Conservation (phyloP, 2,329 filamentous ascomycete genomes). For the Fusarium sp. region DNA sequence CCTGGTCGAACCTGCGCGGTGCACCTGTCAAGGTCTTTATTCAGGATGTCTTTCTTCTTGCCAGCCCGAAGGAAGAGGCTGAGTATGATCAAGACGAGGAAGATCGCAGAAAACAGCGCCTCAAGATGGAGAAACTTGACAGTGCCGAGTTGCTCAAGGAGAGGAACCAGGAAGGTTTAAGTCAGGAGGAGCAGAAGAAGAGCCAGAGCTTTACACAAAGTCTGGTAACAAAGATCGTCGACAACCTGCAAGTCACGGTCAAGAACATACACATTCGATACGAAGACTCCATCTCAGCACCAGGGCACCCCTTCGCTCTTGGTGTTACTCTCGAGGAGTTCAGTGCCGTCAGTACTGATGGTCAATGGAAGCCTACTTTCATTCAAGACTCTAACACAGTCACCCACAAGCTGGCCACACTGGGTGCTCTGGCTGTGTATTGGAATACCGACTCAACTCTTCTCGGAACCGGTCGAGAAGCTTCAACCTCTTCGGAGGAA, state of each 20-base stretch:
- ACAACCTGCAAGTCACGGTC: constrained; percentile 96
- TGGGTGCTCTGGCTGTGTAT: constrained; percentile 92
- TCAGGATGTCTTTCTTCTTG: constrained; percentile 95
- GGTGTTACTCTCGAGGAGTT: constrained; percentile 95
- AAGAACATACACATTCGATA: constrained; percentile 99
- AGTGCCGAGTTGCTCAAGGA: constrained; percentile 96
- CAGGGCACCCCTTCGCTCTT: constrained; percentile 93
- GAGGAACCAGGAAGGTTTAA: constrained; percentile 90
- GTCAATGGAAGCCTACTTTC: constrained; percentile 94
- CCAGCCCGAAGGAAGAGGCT: constrained; percentile 94
- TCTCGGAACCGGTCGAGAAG: constrained; percentile 83
- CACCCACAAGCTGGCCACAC: constrained; percentile 92
- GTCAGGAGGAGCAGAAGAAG: constrained; percentile 94
- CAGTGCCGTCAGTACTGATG: constrained; percentile 95
- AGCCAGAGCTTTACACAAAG: constrained; percentile 98
- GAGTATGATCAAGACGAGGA: constrained; percentile 95
- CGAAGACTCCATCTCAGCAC: constrained; percentile 95
- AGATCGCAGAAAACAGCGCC: constrained; percentile 82
- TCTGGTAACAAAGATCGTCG: constrained; percentile 94
- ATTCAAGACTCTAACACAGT: constrained; percentile 86
- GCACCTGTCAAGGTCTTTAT: constrained; percentile 96
- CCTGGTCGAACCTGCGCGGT: constrained; percentile 96
- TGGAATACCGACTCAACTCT: constrained; percentile 96
- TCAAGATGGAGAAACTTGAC: constrained; percentile 99
- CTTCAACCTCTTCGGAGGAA: constrained; percentile 60